phyloP scores from a whole-genome alignment of 164 flowering plant genomes.

The Akebia trifoliata region DNA sequence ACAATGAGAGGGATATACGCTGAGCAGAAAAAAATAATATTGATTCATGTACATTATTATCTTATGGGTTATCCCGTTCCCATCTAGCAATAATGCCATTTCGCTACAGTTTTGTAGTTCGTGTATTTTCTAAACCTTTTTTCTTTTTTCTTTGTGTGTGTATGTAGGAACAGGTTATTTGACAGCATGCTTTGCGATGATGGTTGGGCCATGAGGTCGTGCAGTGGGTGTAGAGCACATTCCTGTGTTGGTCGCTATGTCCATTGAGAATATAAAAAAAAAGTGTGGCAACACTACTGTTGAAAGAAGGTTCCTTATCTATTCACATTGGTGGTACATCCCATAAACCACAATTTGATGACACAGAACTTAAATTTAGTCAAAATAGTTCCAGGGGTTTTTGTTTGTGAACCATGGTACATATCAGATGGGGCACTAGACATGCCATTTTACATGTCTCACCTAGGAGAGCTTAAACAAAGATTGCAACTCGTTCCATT shows the following conservation, averaged over 20 bases:
- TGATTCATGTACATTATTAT: background rate
- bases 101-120: background rate
- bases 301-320: conserved; percentile 64
- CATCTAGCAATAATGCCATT: background rate
- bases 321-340: conserved; percentile 80
- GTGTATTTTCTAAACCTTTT: background rate
- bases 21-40: no score
- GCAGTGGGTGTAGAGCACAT: conserved; percentile 96
- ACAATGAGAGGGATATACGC: no score
- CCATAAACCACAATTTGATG: background rate
- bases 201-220: conserved; percentile 91
- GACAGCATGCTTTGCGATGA: conserved; percentile 89
- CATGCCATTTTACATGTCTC: no score
- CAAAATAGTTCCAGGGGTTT: background rate
- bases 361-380: background rate
- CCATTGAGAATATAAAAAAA: conserved; percentile 62
- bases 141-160: background rate
- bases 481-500: no score
- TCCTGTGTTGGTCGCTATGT: conserved; percentile 66
- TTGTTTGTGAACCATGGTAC: background rate
- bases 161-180: conserved; percentile 83
- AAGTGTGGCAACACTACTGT: conserved; percentile 66
- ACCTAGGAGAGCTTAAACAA: no score
- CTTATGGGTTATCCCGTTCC: background rate
- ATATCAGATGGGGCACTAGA: no score